Conservation (phyloP, 768 basidiomycete genomes). For the Pilatotrama ljubarskyi region DNA sequence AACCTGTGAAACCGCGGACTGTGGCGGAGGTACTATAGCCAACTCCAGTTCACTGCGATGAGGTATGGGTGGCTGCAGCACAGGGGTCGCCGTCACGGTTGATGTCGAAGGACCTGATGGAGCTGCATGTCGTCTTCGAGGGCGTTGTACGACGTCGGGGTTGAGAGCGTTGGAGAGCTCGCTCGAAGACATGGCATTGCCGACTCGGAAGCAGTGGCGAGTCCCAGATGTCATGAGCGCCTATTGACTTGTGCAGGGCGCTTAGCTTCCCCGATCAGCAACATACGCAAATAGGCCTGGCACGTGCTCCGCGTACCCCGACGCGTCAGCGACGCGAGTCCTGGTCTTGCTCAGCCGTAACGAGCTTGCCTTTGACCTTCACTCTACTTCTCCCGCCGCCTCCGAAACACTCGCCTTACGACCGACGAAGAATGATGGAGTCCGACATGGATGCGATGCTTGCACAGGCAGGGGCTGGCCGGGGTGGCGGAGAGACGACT, state of each 20-base stretch:
- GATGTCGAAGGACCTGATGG: background rate
- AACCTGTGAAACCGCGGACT: slow-evolving; percentile 28
- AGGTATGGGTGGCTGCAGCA: slow-evolving; percentile 40
- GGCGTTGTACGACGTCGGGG: slow-evolving; percentile 52
- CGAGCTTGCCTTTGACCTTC: slow-evolving; percentile 8
- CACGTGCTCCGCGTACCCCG: slow-evolving; percentile 29
- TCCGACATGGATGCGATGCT: slow-evolving; percentile 36
- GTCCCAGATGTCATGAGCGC: background rate
- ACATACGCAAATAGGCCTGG: slow-evolving; percentile 19
- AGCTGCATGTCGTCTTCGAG: slow-evolving; percentile 5
- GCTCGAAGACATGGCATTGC: slow-evolving; percentile 56
- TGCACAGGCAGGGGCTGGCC: slow-evolving; percentile 31
- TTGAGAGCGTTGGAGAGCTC: slow-evolving; percentile 81
- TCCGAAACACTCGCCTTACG: background rate
- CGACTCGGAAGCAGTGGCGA: background rate
- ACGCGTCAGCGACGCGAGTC: slow-evolving; percentile 45
- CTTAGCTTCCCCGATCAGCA: slow-evolving; percentile 1
- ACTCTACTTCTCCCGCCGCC: background rate
- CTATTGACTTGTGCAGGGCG: slow-evolving; percentile 1
- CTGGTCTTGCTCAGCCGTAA: background rate
- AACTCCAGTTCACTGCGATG: slow-evolving; percentile 68
- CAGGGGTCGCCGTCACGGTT: background rate
- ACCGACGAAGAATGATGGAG: slow-evolving; percentile 25
- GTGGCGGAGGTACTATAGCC: slow-evolving; percentile 46
- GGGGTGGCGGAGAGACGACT: slow-evolving; percentile 40